Percentiles rank a stretch among this genome's conserved stretches.
These are phyloP conservation scores for Tetrahymena malaccensis DNA, from an alignment of 73 alveolate species.

Conservation along the genomic window DNA sequence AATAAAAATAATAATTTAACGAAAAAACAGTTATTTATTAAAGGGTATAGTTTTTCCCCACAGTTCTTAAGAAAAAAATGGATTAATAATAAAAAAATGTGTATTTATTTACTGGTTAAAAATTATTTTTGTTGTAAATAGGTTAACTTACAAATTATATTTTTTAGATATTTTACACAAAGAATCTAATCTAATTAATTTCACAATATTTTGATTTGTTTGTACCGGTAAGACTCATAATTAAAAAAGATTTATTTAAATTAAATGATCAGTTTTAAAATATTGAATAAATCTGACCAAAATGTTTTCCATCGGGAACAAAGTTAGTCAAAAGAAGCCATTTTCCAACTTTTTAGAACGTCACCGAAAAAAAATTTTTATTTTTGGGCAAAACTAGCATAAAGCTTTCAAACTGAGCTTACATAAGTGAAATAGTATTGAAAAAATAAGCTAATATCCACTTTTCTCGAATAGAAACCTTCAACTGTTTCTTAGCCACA, in stretches of 20 bases:
- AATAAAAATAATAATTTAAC: too few species aligned
- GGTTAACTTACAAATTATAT: neutral
- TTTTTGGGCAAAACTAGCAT: neutral
- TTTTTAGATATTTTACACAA: neutral
- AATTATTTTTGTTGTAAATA: neutral
- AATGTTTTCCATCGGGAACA: neutral
- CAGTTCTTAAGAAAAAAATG: too few species aligned
- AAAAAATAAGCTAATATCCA: neutral
- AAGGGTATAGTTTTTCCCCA: neutral
- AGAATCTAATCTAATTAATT: too few species aligned
- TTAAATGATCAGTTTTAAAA: too few species aligned
- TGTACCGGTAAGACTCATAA: neutral
- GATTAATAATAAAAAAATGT: too few species aligned
- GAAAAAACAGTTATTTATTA: neutral
- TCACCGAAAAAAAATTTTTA: neutral
- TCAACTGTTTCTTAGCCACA: neutral
- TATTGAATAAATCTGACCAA: neutral
- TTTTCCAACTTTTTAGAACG: neutral
- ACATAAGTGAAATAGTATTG: neutral
- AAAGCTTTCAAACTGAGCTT: too few species aligned
- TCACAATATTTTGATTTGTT: too few species aligned
- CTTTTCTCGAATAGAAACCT: neutral
- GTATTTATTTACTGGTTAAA: too few species aligned
- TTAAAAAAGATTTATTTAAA: too few species aligned
- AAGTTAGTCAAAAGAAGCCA: neutral